Evolutionary conservation across 176 grass and related monocot species (phyloP), one percentile per base, ranked within the genome.

Genomic region (Musa schizocarpa): DNA sequence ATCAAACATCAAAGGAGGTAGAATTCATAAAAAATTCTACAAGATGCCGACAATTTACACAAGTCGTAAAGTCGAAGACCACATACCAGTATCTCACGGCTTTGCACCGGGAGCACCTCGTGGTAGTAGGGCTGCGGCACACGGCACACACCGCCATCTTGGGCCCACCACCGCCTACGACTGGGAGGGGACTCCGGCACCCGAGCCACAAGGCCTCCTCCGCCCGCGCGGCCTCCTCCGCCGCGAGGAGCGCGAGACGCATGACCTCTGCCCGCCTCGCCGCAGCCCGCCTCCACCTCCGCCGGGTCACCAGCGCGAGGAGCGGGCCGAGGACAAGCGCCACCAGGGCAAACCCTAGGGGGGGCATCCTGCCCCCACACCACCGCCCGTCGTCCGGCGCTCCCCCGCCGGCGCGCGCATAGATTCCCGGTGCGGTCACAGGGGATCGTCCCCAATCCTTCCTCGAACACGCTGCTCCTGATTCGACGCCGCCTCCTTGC

Each of bases 21-120:
- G 6, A 61, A 61, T 61, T n/a, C n/a, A 7, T n/a, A 5, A 7
- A 61, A 17, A 61, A 61, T 9, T 20, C 16, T 19, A 21, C 34
- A 43, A 43, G 34, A 43, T 43, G 4, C 34, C 34, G 7, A 34
- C 25, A 1, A 70, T 52, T 70, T 21, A 48, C 48, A 48, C 10
- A 69, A 55, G 23, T 48, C 34, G 57, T 20, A 68, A 7, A 25
- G 9, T 53, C 10, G 9, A 53, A 10, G 9, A 10, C n/a, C 43
- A 34, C 78, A 65, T 12, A 80, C 78, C 78, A 80, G 69, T 80
- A 80, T 73, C 50, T 73, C 13, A 80, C 58, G 14, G 78, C 78
- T 58, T 80, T 80, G 69, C 78, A 80, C 19, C 69, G 78, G 21
- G 78, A 51, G 14, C 78, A 80, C 78, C 78, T 72, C 22, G 49